phyloP scores from a whole-genome alignment of 2,329 filamentous ascomycete genomes.

The Aspergillus arachidicola region DNA sequence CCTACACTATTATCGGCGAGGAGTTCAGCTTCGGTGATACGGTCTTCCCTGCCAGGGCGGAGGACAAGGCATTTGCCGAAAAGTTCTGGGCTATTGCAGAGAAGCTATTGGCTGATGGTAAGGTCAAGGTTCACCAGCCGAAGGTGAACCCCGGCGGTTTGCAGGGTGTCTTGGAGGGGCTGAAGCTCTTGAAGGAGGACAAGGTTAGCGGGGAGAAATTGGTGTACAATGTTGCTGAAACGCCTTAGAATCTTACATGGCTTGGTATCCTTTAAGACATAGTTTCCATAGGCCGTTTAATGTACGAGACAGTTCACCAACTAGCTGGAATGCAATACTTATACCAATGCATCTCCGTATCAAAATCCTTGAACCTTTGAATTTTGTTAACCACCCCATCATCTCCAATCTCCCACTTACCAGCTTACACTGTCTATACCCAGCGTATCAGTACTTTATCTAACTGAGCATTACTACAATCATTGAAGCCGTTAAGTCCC shows the following conservation, averaged over 20 bases:
- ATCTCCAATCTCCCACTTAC: conserved; percentile 3
- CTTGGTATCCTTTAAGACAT: not conserved
- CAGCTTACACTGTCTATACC: not conserved
- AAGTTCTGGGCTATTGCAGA: conserved; percentile 45
- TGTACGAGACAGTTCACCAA: not conserved
- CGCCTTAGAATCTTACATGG: not conserved
- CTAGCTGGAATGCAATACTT: conserved; percentile 6
- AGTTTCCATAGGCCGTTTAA: not conserved
- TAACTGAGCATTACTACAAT: not conserved
- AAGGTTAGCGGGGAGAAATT: conserved; percentile 53
- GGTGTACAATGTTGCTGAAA: conserved; percentile 45
- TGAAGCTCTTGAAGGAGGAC: conserved; percentile 46
- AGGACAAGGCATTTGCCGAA: conserved; percentile 48
- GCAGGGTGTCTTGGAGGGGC: conserved; percentile 48
- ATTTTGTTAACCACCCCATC: conserved; percentile 7
- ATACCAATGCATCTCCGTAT: conserved; percentile 6
- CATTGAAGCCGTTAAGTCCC: not conserved
- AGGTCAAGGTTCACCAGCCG: conserved; percentile 47
- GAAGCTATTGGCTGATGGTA: conserved; percentile 45
- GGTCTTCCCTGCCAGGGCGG: conserved; percentile 32
- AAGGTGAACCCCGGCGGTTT: conserved; percentile 47
- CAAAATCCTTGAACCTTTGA: conserved; percentile 4
- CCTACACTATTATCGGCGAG: conserved; percentile 37
- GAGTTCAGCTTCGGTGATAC: conserved; percentile 29
- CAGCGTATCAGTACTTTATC: conserved; percentile 5